A percentile compares a stretch with the other conserved stretches of the same genome.
Evolutionary conservation across 225 moss, liverwort and hornwort genomes (phyloP).

Genomic region (Straminergon stramineum): DNA sequence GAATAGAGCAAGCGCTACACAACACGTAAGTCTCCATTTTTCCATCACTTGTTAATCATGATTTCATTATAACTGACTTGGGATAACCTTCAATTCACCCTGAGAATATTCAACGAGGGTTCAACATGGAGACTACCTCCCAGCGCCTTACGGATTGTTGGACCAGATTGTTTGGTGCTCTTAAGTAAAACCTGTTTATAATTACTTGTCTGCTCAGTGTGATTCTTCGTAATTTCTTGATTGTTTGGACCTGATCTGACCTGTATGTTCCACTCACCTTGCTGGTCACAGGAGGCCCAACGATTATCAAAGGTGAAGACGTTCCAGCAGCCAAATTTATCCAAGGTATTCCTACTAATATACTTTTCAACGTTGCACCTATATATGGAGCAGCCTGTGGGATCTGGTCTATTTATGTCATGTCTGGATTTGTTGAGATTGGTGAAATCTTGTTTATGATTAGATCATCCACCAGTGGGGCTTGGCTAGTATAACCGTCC

Average conservation of each 20-base stretch:
- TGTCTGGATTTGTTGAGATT: neutral
- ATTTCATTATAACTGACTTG: neutral
- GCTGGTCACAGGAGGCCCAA: conserved; percentile 4
- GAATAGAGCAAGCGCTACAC: conserved; percentile 11
- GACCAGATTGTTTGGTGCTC: neutral
- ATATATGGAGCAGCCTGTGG: neutral
- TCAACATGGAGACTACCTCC: neutral
- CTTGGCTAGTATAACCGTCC: neutral
- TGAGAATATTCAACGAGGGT: neutral
- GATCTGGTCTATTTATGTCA: neutral
- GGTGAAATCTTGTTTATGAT: neutral
- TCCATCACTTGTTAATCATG: neutral
- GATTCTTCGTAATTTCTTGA: neutral
- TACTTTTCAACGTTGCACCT: neutral
- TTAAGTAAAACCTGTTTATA: neutral
- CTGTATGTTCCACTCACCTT: neutral
- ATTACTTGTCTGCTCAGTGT: neutral
- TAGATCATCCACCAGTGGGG: neutral
- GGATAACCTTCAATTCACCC: neutral
- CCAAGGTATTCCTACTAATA: neutral
- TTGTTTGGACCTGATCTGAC: neutral
- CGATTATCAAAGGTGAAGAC: neutral
- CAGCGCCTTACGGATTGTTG: neutral
- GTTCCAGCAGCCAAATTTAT: conserved; percentile 5
- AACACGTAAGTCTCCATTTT: conserved; percentile 5